A percentile compares a stretch with the other conserved stretches of the same genome.
These are phyloP conservation scores for Limnomonas spitsbergensis DNA, from an alignment of 139 green algal species.

Conservation along the genomic window DNA sequence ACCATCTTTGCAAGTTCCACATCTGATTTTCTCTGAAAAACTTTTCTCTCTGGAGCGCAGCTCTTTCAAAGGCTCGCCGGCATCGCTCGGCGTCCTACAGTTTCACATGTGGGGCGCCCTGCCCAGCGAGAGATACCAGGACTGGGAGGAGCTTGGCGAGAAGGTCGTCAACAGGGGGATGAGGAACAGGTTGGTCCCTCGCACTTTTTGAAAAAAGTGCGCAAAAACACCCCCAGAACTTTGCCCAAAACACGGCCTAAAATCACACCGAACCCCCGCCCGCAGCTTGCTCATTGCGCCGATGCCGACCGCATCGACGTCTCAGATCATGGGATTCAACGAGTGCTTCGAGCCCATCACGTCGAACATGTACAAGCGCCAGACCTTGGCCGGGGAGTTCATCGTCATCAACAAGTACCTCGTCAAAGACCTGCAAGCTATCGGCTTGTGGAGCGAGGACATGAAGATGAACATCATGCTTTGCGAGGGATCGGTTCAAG, in stretches of 20 bases:
- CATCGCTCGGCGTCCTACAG: conserved; percentile 30
- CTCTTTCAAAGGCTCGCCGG: conserved; percentile 24
- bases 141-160: conserved; percentile 24
- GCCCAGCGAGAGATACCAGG: background rate
- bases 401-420: conserved; percentile 38
- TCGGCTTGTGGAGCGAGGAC: conserved; percentile 21
- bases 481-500: conserved; percentile 33
- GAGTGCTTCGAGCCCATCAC: conserved; percentile 44
- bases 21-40: too few relatives aligned
- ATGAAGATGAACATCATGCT: conserved; percentile 27
- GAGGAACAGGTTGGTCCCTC: too few relatives aligned
- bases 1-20: too few relatives aligned
- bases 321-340: conserved; percentile 38
- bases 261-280: too few relatives aligned
- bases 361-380: conserved; percentile 35
- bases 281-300: conserved; percentile 36
- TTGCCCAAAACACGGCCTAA: too few relatives aligned
- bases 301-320: conserved; percentile 40
- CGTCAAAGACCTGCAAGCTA: conserved; percentile 11
- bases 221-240: background rate
- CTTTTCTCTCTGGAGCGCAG: conserved; percentile 24
- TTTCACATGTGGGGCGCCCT: conserved; percentile 34
- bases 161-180: too few relatives aligned
- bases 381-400: conserved; percentile 31
- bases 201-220: background rate